Evolutionary conservation across 805 yeast species (phyloP).

Genomic region (Teunomyces lycoperdinae): DNA sequence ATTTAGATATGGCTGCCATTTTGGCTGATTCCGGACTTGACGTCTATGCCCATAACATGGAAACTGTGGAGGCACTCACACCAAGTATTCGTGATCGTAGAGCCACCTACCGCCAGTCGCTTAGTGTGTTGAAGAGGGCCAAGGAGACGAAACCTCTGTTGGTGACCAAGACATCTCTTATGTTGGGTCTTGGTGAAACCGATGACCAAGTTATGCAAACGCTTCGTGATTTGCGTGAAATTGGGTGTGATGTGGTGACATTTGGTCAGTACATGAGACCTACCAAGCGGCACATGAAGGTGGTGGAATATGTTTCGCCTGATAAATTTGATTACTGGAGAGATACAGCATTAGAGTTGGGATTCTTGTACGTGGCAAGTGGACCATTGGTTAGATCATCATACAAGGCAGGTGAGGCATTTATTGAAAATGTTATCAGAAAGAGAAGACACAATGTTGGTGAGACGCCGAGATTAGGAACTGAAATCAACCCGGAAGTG

Average conservation of each 20-base stretch:
- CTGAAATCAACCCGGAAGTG: conserved; percentile 17
- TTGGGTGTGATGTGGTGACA: conserved; percentile 89
- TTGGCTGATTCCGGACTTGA: conserved; percentile 87
- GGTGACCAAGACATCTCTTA: conserved; percentile 88
- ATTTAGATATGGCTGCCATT: conserved; percentile 70
- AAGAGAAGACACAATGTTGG: conserved; percentile 61
- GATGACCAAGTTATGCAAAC: conserved; percentile 85
- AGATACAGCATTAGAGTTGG: conserved; percentile 78
- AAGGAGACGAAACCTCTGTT: conserved; percentile 71
- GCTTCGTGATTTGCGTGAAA: conserved; percentile 67
- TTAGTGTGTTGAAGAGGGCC: conserved; percentile 75
- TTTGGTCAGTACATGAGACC: conserved; percentile 99
- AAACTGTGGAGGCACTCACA: conserved; percentile 92
- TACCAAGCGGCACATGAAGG: conserved; percentile 97
- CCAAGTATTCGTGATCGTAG: conserved; percentile 95
- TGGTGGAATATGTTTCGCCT: conserved; percentile 90
- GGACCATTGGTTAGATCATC: conserved; percentile 97
- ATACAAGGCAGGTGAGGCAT: conserved; percentile 97
- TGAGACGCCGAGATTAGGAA: conserved; percentile 33
- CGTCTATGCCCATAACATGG: conserved; percentile 95
- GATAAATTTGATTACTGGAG: conserved; percentile 95
- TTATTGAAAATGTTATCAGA: conserved; percentile 87
- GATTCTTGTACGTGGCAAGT: conserved; percentile 93
- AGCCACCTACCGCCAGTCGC: conserved; percentile 89
- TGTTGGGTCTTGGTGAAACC: conserved; percentile 96